phyloP scores from a whole-genome alignment of 148 eudicot species.

The Suaeda aralocaspica region DNA sequence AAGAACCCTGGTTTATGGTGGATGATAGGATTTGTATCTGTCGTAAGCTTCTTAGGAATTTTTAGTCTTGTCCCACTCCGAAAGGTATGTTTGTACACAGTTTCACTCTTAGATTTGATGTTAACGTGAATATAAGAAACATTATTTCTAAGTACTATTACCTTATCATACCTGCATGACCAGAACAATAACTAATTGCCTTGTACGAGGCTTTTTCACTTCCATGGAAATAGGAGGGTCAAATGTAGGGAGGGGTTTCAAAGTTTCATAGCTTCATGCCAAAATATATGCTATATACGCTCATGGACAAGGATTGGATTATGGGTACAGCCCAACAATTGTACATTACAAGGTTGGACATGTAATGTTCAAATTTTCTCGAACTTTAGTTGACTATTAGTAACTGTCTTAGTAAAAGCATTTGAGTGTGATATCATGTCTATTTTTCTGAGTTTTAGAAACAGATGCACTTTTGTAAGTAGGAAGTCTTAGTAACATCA shows the following conservation, averaged over 20 bases:
- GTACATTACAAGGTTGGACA: neutral
- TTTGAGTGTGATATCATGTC: neutral
- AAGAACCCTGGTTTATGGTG: slow-evolving; percentile 82
- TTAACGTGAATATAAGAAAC: neutral
- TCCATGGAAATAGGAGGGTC: neutral
- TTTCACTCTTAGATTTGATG: slow-evolving; percentile 1
- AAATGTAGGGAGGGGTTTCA: neutral
- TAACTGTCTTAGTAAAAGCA: neutral
- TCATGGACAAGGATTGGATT: neutral
- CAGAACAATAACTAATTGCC: neutral
- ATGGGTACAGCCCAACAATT: neutral
- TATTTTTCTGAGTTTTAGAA: neutral
- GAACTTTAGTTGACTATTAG: neutral
- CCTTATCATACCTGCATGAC: neutral
- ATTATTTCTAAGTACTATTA: too few relatives aligned
- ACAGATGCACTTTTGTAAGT: neutral
- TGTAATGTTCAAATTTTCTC: neutral
- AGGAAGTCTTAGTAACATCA: neutral
- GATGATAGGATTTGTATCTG: slow-evolving; percentile 88
- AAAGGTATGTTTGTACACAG: slow-evolving; percentile 44
- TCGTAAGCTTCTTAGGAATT: slow-evolving; percentile 90
- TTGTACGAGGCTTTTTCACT: neutral
- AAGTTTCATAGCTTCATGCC: neutral
- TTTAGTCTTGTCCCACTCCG: slow-evolving; percentile 95
- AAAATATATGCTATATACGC: neutral